Evolutionary conservation across 441 rosid genomes (phyloP), one percentile per base, ranked within the genome.

Genomic region (Populus trichocarpa): DNA sequence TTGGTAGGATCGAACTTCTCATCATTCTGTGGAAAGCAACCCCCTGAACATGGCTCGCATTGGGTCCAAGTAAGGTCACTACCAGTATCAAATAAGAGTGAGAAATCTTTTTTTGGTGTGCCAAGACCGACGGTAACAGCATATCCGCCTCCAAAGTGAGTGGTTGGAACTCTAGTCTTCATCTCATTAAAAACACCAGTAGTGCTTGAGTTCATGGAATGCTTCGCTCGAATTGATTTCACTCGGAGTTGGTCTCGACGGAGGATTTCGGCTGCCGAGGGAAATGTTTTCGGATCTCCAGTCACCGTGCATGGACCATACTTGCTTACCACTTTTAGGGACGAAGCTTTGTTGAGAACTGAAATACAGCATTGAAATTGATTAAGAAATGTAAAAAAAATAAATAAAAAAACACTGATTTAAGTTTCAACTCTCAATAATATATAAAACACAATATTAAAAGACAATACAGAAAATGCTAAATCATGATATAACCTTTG

Each of bases 171-270:
- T 13, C 5, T 3, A 33, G 67, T 8, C 33, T 78, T 12, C 61
- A 3, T 18, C 71, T 72, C 71, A 12, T 33, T 23, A 22, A n/a
- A 67, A 28, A 0, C 42, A 40, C 61, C 22, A 9, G 28, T 1
- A 53, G n/a, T 53, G n/a, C 36, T 23, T 1, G 38, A 8, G 57
- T 2, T 5, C 8, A 23, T 71, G 20, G 72, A 46, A 32, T 30
- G 66, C 33, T 50, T 65, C 2, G 67, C 8, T 4, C 57, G 81
- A n/a, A 78, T 40, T 30, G 75, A 28, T 26, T 77, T 12, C 13
- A 70, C 75, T 70, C 80, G 80, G 9, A 10, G 3, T 0, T 77
- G 70, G 8, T 77, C 80, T 71, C n/a, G 42, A 25, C 59, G 64
- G 12, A 77, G 20, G 35, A 72, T 50, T 14, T 72, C 76, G 11